These are phyloP conservation scores for Tuber aestivum DNA, from an alignment of 495 filamentous ascomycete species.

Conservation along the genomic window DNA sequence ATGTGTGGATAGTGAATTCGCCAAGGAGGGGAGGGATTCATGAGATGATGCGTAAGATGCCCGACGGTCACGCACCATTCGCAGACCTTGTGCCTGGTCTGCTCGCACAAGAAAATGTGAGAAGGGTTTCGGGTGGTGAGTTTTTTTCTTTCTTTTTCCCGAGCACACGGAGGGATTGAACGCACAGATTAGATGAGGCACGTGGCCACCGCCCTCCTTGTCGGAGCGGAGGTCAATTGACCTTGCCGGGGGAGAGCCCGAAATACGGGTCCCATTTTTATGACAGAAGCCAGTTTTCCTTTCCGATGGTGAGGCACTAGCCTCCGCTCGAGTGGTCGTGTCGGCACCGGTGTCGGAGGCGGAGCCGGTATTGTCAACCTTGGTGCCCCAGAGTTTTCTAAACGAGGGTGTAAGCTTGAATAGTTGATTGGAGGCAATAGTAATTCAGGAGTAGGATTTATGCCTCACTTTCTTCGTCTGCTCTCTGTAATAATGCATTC, in stretches of 20 bases:
- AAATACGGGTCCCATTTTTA: slow-evolving; percentile 22
- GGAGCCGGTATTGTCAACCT: slow-evolving; percentile 35
- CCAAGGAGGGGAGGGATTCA: slow-evolving; percentile 46
- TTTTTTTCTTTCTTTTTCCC: not conserved
- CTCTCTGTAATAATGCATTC: slow-evolving; percentile 86
- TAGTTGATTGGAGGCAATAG: not conserved
- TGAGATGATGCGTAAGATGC: slow-evolving; percentile 51
- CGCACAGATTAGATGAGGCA: slow-evolving; percentile 59
- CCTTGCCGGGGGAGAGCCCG: slow-evolving; percentile 33
- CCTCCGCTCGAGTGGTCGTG: slow-evolving; percentile 25
- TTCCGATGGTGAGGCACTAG: slow-evolving; percentile 20
- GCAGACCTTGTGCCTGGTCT: slow-evolving; percentile 45
- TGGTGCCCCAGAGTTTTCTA: slow-evolving; percentile 43
- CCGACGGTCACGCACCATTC: slow-evolving; percentile 46
- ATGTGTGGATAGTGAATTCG: slow-evolving; percentile 43
- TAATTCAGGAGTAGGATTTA: slow-evolving; percentile 2
- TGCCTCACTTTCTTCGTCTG: slow-evolving; percentile 75
- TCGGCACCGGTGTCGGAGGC: slow-evolving; percentile 30
- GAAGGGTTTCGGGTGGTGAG: slow-evolving; percentile 11
- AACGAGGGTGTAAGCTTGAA: slow-evolving; percentile 10
- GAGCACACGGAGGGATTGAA: slow-evolving; percentile 29
- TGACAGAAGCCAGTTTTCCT: slow-evolving; percentile 21
- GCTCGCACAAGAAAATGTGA: slow-evolving; percentile 29
- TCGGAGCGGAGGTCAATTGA: slow-evolving; percentile 38
- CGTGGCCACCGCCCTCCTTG: slow-evolving; percentile 46